Base-by-base conservation (phyloP, 495 filamentous ascomycete genomes). In the Penicillium coffeae region DNA sequence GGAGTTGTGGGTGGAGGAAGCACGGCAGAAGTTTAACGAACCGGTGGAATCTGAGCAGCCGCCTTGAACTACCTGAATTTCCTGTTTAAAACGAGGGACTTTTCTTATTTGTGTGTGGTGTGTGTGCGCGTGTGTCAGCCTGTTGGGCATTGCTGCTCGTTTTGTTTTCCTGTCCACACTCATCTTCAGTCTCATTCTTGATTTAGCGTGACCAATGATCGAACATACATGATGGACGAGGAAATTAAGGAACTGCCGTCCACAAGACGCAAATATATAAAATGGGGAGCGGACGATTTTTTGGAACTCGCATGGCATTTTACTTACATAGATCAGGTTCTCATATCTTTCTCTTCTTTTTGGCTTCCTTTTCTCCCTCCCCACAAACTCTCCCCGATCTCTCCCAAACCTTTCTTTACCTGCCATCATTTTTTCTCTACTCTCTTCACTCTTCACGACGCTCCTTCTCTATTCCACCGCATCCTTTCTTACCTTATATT, bases 1-100 rank as follows among this genome's bases (percentile, higher is more conserved):
- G 56, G 77, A 79, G 57, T 56, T 79, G 53, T 80, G 76, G 77
- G 71, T 79, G 42, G 77, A 80, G 65, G 76, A 80, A 59, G 74
- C 74, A 53, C 72, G 66, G 48, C 76, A 75, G 63, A 80, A 79
- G 58, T 77, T 78, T 50, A 72, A 72, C 51, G 69, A 73, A 65
- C 69, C 68, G 56, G 63, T 72, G 62, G 69, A 73, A 36, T 68
- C 68, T 50, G 68, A 70, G 50, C 62, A 69, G 47, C 66, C 66
- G 21, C 59, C 62, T 50, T 73, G 60, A 72, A 65, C 39, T 30
- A 30, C 25, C 25, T 10, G 10, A 30, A 30, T 30, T 30, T 30
- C 25, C 25, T 30, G 25, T 30, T 30, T 30, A 30, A 30, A 30
- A 30, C 25, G 25, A 30, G 25, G 25, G 10, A 30, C 25, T 30